Evolutionary conservation across 139 green algal species (phyloP).

Genomic region (Ostreobium quekettii): DNA sequence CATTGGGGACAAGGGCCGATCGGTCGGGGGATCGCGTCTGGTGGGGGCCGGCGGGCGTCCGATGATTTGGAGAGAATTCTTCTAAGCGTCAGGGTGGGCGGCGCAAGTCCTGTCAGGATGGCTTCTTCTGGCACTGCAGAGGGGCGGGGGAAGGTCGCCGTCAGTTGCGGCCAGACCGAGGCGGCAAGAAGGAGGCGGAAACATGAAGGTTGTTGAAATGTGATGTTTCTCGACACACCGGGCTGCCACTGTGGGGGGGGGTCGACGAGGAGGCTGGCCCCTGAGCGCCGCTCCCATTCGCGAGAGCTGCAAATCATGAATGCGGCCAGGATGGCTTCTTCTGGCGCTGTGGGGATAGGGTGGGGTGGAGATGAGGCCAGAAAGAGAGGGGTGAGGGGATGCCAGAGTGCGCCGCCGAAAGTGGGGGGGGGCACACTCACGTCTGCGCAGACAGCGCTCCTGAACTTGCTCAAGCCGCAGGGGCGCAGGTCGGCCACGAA

Average conservation of each 20-base stretch:
- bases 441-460: neutral
- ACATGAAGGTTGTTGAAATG: neutral
- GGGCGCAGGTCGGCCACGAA: neutral
- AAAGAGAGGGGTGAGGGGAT: neutral
- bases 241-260: neutral
- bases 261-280: neutral
- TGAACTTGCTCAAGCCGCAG: neutral
- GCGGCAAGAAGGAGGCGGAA: neutral
- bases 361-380: neutral
- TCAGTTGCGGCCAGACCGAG: too few relatives aligned
- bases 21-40: neutral
- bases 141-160: too few relatives aligned
- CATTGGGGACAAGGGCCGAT: conserved; percentile 27
- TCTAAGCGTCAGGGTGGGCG: neutral
- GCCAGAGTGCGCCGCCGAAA: neutral
- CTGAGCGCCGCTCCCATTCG: neutral
- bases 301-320: neutral
- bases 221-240: neutral
- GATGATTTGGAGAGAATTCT: neutral
- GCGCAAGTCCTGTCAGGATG: conserved; percentile 37
- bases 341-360: neutral
- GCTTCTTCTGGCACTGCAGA: conserved; percentile 50
- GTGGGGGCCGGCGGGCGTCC: neutral
- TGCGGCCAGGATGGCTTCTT: neutral
- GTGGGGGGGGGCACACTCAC: neutral